These are phyloP conservation scores for Yamadazyma sp. DNA, from an alignment of 1,139 yeast species.

Conservation along the genomic window DNA sequence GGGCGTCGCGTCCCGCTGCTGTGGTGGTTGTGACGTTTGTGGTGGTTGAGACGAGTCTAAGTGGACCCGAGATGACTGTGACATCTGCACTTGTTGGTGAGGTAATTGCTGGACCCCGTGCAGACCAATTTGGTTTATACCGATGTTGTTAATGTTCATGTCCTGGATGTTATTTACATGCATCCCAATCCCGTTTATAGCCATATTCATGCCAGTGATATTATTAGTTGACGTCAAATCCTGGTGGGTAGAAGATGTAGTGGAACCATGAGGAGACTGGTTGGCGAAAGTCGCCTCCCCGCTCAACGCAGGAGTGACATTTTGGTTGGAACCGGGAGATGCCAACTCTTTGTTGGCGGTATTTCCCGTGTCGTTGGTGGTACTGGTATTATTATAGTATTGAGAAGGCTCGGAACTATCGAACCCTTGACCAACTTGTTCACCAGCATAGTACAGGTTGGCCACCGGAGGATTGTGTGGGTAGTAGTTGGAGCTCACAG, in stretches of 20 bases:
- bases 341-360: background rate
- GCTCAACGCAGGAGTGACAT: background rate
- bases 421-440: conserved; percentile 1
- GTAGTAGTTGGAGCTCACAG: conserved; percentile 26
- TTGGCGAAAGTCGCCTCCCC: background rate
- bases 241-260: conserved; percentile 11
- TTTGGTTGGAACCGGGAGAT: background rate
- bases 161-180: background rate
- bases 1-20: conserved; percentile 13
- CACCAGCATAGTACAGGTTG: conserved; percentile 2
- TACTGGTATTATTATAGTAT: background rate
- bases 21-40: conserved; percentile 8
- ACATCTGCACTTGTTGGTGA: no score
- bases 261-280: conserved; percentile 12
- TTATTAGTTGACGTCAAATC: conserved; percentile 2
- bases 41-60: conserved; percentile 5
- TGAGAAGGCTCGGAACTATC: background rate
- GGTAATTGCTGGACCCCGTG: background rate
- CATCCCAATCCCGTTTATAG: conserved; percentile 8
- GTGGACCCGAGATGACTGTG: background rate
- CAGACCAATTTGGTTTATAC: conserved; percentile 1
- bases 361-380: background rate
- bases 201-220: conserved; percentile 5
- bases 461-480: conserved; percentile 16
- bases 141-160: conserved; percentile 1